phyloP scores from a whole-genome alignment of 345 rosid genomes.

The Linum lewisii region DNA sequence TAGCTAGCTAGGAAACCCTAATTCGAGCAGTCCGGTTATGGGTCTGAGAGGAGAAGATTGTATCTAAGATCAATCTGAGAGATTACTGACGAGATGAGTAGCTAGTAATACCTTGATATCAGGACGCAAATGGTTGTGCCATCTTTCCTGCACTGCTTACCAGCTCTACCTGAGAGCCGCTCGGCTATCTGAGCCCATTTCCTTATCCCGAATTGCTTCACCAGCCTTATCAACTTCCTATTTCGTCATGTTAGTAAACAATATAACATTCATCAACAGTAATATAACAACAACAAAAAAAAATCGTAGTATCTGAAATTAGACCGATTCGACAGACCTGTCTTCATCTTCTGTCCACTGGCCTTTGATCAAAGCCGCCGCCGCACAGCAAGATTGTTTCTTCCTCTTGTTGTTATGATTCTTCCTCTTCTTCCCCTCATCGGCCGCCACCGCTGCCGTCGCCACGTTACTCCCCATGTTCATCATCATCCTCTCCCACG shows the following conservation, averaged over 20 bases:
- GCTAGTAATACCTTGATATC: conserved; percentile 57
- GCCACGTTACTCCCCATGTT: conserved; percentile 12
- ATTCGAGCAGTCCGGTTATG: too few species aligned
- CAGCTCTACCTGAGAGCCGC: conserved; percentile 68
- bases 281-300: neutral
- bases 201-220: conserved; percentile 68
- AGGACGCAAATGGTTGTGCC: conserved; percentile 97
- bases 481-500: conserved; percentile 19
- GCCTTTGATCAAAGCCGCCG: conserved; percentile 67
- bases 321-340: conserved; percentile 29
- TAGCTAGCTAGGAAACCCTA: too few species aligned
- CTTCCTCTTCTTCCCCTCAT: conserved; percentile 27
- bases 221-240: conserved; percentile 69
- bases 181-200: conserved; percentile 93
- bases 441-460: conserved; percentile 17
- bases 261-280: neutral
- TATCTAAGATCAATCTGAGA: too few species aligned
- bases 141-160: conserved; percentile 94
- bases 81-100: too few species aligned
- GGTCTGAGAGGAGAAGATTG: too few species aligned
- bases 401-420: conserved; percentile 24
- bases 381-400: conserved; percentile 4
- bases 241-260: neutral
- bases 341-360: conserved; percentile 95
- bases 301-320: neutral